phyloP scores from a whole-genome alignment of 495 filamentous ascomycete species.

The Aspergillus cristatus region DNA sequence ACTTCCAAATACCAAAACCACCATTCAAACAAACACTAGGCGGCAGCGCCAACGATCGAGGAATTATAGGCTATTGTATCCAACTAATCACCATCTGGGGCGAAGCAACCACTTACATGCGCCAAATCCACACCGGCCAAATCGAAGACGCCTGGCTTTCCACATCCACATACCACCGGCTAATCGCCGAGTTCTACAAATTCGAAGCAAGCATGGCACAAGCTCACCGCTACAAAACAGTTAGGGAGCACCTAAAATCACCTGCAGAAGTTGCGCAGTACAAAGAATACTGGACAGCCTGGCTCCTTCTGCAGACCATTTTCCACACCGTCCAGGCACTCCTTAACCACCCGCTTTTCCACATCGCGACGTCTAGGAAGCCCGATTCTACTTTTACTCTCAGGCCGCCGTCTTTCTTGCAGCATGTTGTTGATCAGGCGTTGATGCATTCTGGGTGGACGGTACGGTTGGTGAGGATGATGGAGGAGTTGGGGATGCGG shows the following conservation, averaged over 20 bases:
- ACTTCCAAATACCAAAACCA: no score
- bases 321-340: conserved; percentile 3
- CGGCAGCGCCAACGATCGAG: conserved; percentile 1
- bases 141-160: conserved; percentile 5
- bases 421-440: conserved; percentile 5
- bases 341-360: conserved; percentile 5
- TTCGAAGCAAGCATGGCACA: conserved; percentile 2
- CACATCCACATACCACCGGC: background rate
- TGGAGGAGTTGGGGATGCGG: background rate
- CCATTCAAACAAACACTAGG: no score
- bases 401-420: conserved; percentile 4
- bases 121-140: background rate
- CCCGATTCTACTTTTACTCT: background rate
- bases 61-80: conserved; percentile 3
- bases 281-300: conserved; percentile 4
- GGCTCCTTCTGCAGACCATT: conserved; percentile 3
- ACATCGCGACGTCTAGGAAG: background rate
- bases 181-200: conserved; percentile 1
- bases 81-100: conserved; percentile 4
- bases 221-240: conserved; percentile 6
- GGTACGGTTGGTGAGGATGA: background rate
- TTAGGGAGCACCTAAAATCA: conserved; percentile 6
- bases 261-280: conserved; percentile 2
- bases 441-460: conserved; percentile 6
- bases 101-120: conserved; percentile 1